Evolutionary conservation across 2,329 filamentous ascomycete species (phyloP).

Genomic region (Arthrinium puccinioides): DNA sequence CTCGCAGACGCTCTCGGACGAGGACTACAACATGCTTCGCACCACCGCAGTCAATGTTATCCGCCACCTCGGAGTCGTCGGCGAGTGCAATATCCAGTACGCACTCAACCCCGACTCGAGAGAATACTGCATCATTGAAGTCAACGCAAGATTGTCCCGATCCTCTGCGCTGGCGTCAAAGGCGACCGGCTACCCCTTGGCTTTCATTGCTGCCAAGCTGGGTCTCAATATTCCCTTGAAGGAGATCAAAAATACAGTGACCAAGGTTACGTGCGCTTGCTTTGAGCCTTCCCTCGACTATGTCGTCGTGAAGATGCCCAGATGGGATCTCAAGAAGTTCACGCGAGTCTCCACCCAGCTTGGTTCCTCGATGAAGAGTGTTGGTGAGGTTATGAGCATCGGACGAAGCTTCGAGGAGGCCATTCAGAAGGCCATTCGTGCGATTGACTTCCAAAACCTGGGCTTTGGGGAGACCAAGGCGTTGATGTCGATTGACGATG

Average conservation of each 20-base stretch:
- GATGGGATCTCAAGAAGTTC: conserved; percentile 99
- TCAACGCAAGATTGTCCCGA: conserved; percentile 91
- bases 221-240: conserved; percentile 92
- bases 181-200: conserved; percentile 91
- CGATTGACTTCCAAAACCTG: conserved; percentile 90
- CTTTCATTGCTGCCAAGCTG: conserved; percentile 94
- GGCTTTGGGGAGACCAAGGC: conserved; percentile 90
- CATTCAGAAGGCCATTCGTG: conserved; percentile 94
- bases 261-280: conserved; percentile 91
- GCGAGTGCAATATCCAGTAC: conserved; percentile 99
- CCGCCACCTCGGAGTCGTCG: conserved; percentile 91
- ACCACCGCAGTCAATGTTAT: conserved; percentile 97
- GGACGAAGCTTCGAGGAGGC: conserved; percentile 96
- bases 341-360: conserved; percentile 92
- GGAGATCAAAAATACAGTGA: conserved; percentile 93
- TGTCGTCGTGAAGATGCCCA: conserved; percentile 95
- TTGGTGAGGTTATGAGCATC: conserved; percentile 98
- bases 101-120: conserved; percentile 89
- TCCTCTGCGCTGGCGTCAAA: conserved; percentile 95
- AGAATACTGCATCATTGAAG: conserved; percentile 99
- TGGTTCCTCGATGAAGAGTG: conserved; percentile 98
- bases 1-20: conserved; percentile 91
- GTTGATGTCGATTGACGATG: conserved; percentile 91
- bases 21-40: conserved; percentile 98
- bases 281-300: conserved; percentile 98